Evolutionary conservation across 2,329 filamentous ascomycete species (phyloP).

Genomic region (Epichloe sibirici): DNA sequence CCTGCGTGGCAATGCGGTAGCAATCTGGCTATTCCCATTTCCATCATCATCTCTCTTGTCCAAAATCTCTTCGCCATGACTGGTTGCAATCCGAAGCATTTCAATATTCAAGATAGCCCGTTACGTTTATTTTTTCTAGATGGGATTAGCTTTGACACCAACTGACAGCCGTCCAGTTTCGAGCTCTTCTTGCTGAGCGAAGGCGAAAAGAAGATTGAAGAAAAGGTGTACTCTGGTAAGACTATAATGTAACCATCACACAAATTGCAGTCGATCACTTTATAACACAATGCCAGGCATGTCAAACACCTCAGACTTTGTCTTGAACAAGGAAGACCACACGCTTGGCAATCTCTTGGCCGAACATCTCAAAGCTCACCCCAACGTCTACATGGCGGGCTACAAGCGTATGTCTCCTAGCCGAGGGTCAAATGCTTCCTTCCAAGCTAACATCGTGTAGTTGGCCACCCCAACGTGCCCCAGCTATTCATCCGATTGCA

Average conservation of each 20-base stretch:
- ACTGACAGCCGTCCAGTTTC: slow-evolving; percentile 47
- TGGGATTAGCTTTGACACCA: neutral
- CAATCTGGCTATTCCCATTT: too few relatives aligned
- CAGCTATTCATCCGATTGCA: slow-evolving; percentile 67
- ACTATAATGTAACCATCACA: neutral
- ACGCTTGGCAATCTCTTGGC: slow-evolving; percentile 85
- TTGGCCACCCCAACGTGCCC: slow-evolving; percentile 48
- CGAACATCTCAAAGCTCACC: slow-evolving; percentile 72
- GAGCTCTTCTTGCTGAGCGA: slow-evolving; percentile 82
- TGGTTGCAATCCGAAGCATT: slow-evolving; percentile 26
- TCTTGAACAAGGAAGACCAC: slow-evolving; percentile 93
- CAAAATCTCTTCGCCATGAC: slow-evolving; percentile 16
- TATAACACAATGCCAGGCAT: slow-evolving; percentile 41
- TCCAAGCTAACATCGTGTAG: slow-evolving; percentile 14
- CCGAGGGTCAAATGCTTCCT: slow-evolving; percentile 11
- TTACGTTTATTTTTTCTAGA: slow-evolving; percentile 15
- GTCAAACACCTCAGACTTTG: slow-evolving; percentile 89
- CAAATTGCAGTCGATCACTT: neutral
- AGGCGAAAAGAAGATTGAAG: slow-evolving; percentile 87
- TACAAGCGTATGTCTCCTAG: slow-evolving; percentile 60
- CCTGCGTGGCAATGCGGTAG: neutral
- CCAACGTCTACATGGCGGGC: slow-evolving; percentile 77
- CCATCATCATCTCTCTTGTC: neutral
- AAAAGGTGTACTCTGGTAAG: slow-evolving; percentile 80
- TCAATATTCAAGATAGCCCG: slow-evolving; percentile 25